Conservation (phyloP, 768 basidiomycete species). For the Lentinula detonsa region DNA sequence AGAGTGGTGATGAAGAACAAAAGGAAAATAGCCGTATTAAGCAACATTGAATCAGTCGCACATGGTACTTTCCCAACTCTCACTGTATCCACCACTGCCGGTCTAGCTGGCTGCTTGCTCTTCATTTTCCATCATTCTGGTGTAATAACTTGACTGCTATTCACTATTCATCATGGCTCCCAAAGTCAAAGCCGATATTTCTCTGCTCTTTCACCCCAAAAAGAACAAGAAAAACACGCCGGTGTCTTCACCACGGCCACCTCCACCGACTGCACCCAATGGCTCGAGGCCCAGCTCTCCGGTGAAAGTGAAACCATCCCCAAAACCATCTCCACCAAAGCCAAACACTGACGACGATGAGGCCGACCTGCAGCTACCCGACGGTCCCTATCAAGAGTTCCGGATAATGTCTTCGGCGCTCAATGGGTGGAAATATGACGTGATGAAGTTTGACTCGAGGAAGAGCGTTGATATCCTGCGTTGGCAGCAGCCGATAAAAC, state of each 20-base stretch:
- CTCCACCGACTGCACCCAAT: constrained; percentile 14
- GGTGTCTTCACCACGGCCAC: constrained; percentile 22
- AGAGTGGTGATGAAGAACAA: constrained; percentile 1
- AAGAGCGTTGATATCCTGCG: constrained; percentile 61
- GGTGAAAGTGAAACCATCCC: constrained; percentile 24
- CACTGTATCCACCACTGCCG: background rate
- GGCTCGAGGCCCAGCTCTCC: constrained; percentile 8
- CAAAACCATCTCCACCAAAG: constrained; percentile 33
- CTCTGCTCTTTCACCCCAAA: constrained; percentile 65
- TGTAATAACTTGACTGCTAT: constrained; percentile 8
- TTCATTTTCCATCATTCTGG: constrained; percentile 6
- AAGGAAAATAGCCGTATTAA: background rate
- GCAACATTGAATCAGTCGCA: background rate
- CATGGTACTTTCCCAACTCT: constrained; percentile 2
- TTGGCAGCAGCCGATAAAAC: constrained; percentile 74
- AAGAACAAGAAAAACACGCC: constrained; percentile 38
- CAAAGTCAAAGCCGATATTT: constrained; percentile 25
- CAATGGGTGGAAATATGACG: constrained; percentile 88
- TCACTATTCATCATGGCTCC: constrained; percentile 30
- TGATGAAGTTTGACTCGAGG: constrained; percentile 85
- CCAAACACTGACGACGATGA: constrained; percentile 38
- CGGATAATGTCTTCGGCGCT: constrained; percentile 72
- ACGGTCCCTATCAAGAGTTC: constrained; percentile 69
- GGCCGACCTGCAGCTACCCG: constrained; percentile 50
- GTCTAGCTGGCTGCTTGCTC: constrained; percentile 7